Percentiles rank a stretch among this genome's conserved stretches.
Conservation (phyloP, 106 monocot genomes). For the Acorus calamus region DNA sequence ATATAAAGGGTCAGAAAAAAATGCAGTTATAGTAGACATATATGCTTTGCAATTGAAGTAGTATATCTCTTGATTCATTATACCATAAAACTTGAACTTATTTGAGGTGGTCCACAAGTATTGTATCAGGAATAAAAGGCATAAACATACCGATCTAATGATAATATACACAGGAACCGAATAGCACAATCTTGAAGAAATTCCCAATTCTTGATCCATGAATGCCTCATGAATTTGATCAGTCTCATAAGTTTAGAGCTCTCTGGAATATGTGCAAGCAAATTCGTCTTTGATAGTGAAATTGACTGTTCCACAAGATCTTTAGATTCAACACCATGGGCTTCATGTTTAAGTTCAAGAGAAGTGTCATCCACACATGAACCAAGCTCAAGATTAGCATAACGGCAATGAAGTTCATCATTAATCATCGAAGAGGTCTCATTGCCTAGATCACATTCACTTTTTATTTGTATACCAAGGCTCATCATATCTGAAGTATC, state of each 20-base stretch:
- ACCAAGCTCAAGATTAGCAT: no score
- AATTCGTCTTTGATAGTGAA: constrained; percentile 13
- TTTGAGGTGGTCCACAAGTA: no score
- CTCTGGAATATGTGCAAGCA: constrained; percentile 29
- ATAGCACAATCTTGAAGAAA: constrained; percentile 96
- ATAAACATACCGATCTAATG: constrained; percentile 76
- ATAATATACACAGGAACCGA: constrained; percentile 80
- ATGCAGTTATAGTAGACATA: no score
- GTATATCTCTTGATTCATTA: no score
- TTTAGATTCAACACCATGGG: constrained; percentile 8
- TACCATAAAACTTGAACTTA: not conserved
- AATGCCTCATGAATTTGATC: constrained; percentile 55
- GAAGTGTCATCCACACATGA: constrained; percentile 3
- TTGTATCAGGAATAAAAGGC: not conserved
- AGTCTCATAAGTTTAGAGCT: constrained; percentile 54
- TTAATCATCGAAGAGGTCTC: no score
- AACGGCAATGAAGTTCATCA: no score
- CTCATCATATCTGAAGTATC: not conserved
- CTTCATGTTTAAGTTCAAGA: constrained; percentile 6
- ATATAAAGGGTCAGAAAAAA: no score
- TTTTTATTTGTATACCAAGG: no score
- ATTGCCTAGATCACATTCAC: no score
- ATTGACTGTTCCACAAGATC: constrained; percentile 14
- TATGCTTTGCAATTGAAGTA: no score
- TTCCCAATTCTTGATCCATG: constrained; percentile 87